Evolutionary conservation across 2,329 filamentous ascomycete genomes (phyloP), one percentile per base, ranked within the genome.

Genomic region (Talaromyces albobiverticillius): DNA sequence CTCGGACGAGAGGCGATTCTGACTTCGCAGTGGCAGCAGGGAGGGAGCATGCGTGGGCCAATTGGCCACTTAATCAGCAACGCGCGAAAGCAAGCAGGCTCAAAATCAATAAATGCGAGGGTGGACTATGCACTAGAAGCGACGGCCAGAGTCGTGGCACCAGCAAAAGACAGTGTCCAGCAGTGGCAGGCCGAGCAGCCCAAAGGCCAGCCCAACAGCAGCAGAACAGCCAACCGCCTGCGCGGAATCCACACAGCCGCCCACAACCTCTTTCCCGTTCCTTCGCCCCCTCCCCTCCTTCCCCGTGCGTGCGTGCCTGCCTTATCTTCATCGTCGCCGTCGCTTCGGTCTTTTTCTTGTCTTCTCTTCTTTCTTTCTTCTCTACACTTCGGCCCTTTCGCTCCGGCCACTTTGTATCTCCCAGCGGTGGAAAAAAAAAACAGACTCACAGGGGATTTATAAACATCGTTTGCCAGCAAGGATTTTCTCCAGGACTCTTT

Each of bases 161-260:
- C 71, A 69, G 60, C 63, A 63, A 67, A 50, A 29, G 51, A 31
- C 22, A 34, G 43, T 18, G 22, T 29, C 31, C 20, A 14, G 48
- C 41, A 25, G 42, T 22, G 42, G 46, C 32, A 31, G 29, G 47
- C 57, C 60, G 58, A 43, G 60, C 60, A 69, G 67, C 68, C 67
- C 65, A 69, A 71, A 60, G 55, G n/a, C 64, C 66, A 62, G 69
- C 69, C 69, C 69, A 71, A 71, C 66, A 62, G 58, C 57, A 59
- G 56, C 55, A 52, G 49, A 53, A 52, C 49, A 45, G 51, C 48
- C n/a, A n/a, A n/a, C n/a, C n/a, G n/a, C n/a, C n/a, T n/a, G n/a
- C n/a, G n/a, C n/a, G n/a, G 51, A 50, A 46, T 41, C 59, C 59
- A 57, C 34, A 59, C 54, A 55, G 36, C 52, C 60, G 51, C 32